A percentile compares a stretch with the other conserved stretches of the same genome.
Conservation (phyloP, 192 early-diverging fungal genomes). For the Phlyctochytrium bullatum region DNA sequence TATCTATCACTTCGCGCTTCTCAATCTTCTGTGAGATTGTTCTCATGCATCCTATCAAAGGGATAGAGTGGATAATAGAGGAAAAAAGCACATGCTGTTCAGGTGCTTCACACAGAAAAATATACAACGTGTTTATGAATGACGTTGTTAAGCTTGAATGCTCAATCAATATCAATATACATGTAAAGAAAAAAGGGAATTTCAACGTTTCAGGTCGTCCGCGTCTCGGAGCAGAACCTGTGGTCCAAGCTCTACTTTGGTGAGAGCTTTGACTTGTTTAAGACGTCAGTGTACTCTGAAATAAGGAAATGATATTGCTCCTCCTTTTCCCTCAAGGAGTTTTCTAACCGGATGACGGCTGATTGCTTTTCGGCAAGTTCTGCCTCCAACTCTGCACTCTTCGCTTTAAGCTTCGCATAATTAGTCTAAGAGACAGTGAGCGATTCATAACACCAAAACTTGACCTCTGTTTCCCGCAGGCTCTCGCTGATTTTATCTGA, state of each 20-base stretch:
- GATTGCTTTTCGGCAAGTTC: slow-evolving; percentile 32
- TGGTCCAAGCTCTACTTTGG: no score
- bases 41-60: no score
- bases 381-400: slow-evolving; percentile 25
- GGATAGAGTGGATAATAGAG: no score
- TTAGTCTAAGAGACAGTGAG: slow-evolving; percentile 4
- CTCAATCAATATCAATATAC: no score
- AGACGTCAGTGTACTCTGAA: slow-evolving; percentile 41
- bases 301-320: slow-evolving; percentile 52
- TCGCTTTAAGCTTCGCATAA: slow-evolving; percentile 19
- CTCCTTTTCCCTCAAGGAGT: slow-evolving; percentile 40
- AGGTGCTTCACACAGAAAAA: no score
- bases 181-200: no score
- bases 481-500: slow-evolving; percentile 31
- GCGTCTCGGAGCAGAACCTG: no score
- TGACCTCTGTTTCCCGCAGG: slow-evolving; percentile 27
- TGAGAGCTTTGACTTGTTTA: no score
- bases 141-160: no score
- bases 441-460: slow-evolving; percentile 5
- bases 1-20: background rate
- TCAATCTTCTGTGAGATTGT: background rate
- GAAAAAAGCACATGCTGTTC: no score
- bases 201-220: no score
- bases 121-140: no score
- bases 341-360: slow-evolving; percentile 23